Evolutionary conservation across 495 filamentous ascomycete species (phyloP), one percentile per base, ranked within the genome.

Genomic region (Annulohypoxylon stygium): DNA sequence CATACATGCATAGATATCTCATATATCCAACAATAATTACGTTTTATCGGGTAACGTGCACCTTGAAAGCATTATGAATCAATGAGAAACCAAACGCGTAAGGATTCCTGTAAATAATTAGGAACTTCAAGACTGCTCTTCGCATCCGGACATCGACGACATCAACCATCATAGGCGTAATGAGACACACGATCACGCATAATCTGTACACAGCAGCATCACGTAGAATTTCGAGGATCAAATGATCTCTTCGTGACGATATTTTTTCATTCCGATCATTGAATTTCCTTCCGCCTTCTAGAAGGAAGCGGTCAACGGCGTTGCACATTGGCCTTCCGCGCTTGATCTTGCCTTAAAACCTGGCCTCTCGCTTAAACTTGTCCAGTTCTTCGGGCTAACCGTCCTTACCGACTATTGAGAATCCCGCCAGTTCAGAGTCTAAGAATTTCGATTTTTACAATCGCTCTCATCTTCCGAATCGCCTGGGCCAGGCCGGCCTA

Each of bases 251-350:
- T 30, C 26, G n/a, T n/a, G n/a, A n/a, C n/a, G n/a, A n/a, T n/a
- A n/a, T 30, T 30, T 37, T 60, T 7, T 25, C 25, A 30, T 39
- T 3, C 34, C 54, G 16, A 58, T 8, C 12, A 12, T 39, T 26
- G 0, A 37, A 11, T 23, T 1, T 39, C 4, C n/a, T 41, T 43
- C 39, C 39, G 23, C 9, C 34, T 67, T 34, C 20, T 43, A 25
- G 37, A 53, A 53, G 30, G 39, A 70, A 60, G 71, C 71, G 71
- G 71, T 74, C 71, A 69, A 66, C 16, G 8, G n/a, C 25, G 55
- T 65, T 25, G 34, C 18, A 67, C 71, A 58, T 66, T 47, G n/a
- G 16, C 47, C 16, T 43, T 54, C 9, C 10, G 53, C 36, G n/a
- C 37, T 61, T 61, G 51, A 48, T 65, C 5, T 50, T 57, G 36